Evolutionary conservation across 305 asterid species (phyloP).

Genomic region (Solanum aculeatissimum): DNA sequence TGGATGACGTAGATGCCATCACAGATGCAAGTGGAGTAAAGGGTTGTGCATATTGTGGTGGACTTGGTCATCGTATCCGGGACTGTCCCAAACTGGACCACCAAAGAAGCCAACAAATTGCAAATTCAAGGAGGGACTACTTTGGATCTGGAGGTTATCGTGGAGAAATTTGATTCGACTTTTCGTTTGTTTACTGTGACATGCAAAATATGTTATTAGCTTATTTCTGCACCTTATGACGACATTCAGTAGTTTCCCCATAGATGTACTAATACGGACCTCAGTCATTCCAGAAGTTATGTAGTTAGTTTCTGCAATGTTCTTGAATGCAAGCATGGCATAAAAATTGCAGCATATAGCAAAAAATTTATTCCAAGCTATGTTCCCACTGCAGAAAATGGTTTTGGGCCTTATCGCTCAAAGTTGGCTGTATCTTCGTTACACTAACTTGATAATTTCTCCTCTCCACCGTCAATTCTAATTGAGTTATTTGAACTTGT

Average conservation of each 20-base stretch:
- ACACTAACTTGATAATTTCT: not conserved
- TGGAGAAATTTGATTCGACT: constrained; percentile 47
- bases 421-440: not conserved
- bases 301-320: not conserved
- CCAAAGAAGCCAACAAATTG: constrained; percentile 68
- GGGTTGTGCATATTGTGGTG: constrained; percentile 79
- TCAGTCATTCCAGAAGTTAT: not conserved
- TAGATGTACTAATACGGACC: not conserved
- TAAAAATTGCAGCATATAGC: not conserved
- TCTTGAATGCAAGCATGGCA: not conserved
- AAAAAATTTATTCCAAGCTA: not conserved
- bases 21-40: constrained; percentile 66
- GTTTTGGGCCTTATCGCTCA: not conserved
- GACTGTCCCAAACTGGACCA: constrained; percentile 84
- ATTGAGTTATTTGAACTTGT: not conserved
- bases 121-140: constrained; percentile 66
- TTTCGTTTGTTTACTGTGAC: not conserved
- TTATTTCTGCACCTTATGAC: not conserved
- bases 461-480: not conserved
- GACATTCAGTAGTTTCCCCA: not conserved
- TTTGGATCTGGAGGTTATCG: constrained; percentile 86
- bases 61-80: constrained; percentile 71
- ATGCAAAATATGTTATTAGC: not conserved
- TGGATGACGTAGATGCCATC: constrained; percentile 63
- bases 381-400: not conserved